Evolutionary conservation across 768 basidiomycete species (phyloP).

Genomic region (Vararia minispora): DNA sequence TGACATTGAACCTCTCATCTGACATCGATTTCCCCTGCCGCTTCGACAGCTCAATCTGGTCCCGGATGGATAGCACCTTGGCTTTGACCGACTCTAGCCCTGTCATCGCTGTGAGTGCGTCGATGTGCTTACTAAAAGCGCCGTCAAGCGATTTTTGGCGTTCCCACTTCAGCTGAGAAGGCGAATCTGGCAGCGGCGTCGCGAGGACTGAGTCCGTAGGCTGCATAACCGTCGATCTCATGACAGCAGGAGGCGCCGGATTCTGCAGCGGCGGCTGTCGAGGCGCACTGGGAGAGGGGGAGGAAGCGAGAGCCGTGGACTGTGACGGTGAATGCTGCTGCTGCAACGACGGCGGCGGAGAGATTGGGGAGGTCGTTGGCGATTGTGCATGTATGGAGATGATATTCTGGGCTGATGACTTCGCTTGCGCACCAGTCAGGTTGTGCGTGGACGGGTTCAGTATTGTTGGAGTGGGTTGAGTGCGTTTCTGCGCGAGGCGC

Average conservation of each 20-base stretch:
- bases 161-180: conserved; percentile 35
- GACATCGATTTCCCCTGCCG: conserved; percentile 43
- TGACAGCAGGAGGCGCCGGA: not conserved
- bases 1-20: conserved; percentile 49
- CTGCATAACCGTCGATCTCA: too few relatives aligned
- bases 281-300: not conserved
- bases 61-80: conserved; percentile 47
- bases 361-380: too few relatives aligned
- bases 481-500: not conserved
- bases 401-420: too few relatives aligned
- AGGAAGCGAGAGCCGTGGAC: not conserved
- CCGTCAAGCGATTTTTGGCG: conserved; percentile 46
- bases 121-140: conserved; percentile 39
- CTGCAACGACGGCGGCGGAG: too few relatives aligned
- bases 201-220: too few relatives aligned
- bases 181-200: conserved; percentile 13
- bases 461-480: not conserved
- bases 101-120: conserved; percentile 58
- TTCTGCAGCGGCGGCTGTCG: not conserved
- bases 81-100: conserved; percentile 58
- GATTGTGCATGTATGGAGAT: too few relatives aligned
- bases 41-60: conserved; percentile 40
- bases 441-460: not conserved
- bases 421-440: too few relatives aligned
- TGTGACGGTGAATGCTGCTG: not conserved